These are phyloP conservation scores for Bacidia rubella DNA, from an alignment of 495 filamentous ascomycete species.

Conservation along the genomic window DNA sequence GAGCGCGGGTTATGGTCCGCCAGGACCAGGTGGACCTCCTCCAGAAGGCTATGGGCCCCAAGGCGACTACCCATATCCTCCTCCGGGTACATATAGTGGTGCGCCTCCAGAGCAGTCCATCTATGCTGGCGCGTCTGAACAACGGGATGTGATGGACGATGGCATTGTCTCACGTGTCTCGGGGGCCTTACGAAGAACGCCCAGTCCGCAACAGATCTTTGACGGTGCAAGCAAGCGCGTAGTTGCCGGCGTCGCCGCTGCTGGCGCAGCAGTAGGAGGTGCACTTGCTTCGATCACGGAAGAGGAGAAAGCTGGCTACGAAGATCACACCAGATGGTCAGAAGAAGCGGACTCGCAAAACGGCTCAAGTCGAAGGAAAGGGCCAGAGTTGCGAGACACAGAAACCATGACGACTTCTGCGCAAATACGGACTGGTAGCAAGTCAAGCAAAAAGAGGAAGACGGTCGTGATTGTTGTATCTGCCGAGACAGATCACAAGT, in stretches of 20 bases:
- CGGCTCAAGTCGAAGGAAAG: conserved; percentile 21
- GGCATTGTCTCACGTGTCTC: conserved; percentile 67
- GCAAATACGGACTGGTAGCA: conserved; percentile 5
- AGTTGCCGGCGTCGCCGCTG: conserved; percentile 66
- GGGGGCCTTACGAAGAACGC: conserved; percentile 71
- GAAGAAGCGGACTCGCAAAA: conserved; percentile 53
- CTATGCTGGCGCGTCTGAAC: conserved; percentile 14
- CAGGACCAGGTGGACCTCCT: conserved; percentile 25
- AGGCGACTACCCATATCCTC: background rate
- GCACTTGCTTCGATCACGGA: conserved; percentile 77
- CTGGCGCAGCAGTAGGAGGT: conserved; percentile 62
- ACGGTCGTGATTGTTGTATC: conserved; percentile 76
- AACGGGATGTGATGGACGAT: conserved; percentile 31
- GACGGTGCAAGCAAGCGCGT: conserved; percentile 66
- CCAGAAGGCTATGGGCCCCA: conserved; percentile 17
- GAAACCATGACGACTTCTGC: conserved; percentile 5
- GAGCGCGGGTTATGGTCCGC: conserved; percentile 20
- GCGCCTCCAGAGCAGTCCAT: conserved; percentile 21
- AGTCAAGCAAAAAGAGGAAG: conserved; percentile 38
- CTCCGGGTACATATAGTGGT: conserved; percentile 17
- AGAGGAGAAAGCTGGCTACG: conserved; percentile 65
- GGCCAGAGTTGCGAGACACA: conserved; percentile 13
- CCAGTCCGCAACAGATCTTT: conserved; percentile 78
- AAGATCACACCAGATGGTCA: conserved; percentile 73
- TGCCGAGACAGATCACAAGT: conserved; percentile 49